phyloP scores from a whole-genome alignment of 768 basidiomycete genomes.

The Lactarius tabidus region DNA sequence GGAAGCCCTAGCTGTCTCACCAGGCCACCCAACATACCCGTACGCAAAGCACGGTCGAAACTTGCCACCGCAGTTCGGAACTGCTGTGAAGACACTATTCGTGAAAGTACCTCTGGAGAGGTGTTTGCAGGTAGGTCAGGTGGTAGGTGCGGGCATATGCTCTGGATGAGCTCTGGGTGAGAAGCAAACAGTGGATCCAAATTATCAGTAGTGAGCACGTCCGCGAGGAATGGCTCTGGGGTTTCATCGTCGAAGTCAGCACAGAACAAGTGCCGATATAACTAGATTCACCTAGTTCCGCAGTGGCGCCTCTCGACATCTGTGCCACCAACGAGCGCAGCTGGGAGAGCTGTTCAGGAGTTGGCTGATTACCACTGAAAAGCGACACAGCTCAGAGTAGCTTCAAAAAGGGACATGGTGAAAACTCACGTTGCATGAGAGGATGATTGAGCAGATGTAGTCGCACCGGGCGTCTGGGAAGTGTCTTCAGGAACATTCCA shows the following conservation, averaged over 20 bases:
- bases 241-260: constrained; percentile 7
- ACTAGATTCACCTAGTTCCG: constrained; percentile 34
- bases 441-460: constrained; percentile 40
- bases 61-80: constrained; percentile 76
- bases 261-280: constrained; percentile 18
- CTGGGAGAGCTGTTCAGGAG: constrained; percentile 64
- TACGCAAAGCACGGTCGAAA: constrained; percentile 81
- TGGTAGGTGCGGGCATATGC: constrained; percentile 80
- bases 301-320: constrained; percentile 37
- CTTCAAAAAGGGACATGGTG: not conserved
- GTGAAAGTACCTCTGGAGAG: constrained; percentile 62
- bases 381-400: not conserved
- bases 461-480: constrained; percentile 38
- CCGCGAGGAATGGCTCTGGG: constrained; percentile 61
- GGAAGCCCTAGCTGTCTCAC: constrained; percentile 79
- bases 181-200: constrained; percentile 65
- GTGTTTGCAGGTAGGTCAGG: constrained; percentile 69
- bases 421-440: constrained; percentile 18
- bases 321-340: constrained; percentile 48
- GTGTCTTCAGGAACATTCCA: constrained; percentile 45
- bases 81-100: constrained; percentile 77
- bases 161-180: constrained; percentile 62
- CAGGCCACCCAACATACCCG: constrained; percentile 70
- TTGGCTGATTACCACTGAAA: constrained; percentile 30
- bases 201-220: constrained; percentile 72